phyloP scores from a whole-genome alignment of 2,329 filamentous ascomycete genomes.

The Pleoardoris graminearum region DNA sequence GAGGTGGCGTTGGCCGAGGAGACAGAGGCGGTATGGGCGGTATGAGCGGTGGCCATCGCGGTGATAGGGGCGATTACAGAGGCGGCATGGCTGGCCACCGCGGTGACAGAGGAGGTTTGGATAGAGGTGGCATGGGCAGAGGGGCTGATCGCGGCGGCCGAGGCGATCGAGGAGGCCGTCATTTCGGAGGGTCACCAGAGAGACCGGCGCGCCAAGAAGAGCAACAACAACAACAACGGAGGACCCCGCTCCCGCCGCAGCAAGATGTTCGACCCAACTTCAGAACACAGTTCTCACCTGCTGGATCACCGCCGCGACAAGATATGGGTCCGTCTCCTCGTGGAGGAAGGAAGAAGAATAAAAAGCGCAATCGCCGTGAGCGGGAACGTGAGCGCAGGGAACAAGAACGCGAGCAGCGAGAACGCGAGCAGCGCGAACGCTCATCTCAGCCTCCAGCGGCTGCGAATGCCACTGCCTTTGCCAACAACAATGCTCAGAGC shows the following conservation, averaged over 20 bases:
- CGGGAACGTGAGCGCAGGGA: constrained; percentile 3
- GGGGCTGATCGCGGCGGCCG: constrained; percentile 8
- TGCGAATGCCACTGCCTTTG: constrained; percentile 18
- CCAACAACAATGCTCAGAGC: constrained; percentile 14
- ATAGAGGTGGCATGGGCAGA: not conserved
- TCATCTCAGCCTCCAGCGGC: constrained; percentile 23
- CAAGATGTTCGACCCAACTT: constrained; percentile 16
- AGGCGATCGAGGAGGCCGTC: constrained; percentile 20
- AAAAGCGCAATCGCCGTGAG: constrained; percentile 33
- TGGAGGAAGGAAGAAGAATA: constrained; percentile 35
- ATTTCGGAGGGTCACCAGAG: constrained; percentile 28
- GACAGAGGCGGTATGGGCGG: constrained; percentile 18
- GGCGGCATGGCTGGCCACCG: constrained; percentile 29
- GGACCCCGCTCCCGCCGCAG: constrained; percentile 16
- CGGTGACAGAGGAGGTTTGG: constrained; percentile 24
- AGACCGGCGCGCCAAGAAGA: constrained; percentile 31
- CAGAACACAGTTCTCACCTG: constrained; percentile 22
- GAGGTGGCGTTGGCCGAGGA: constrained; percentile 32
- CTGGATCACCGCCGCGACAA: constrained; percentile 33
- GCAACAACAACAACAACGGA: constrained; percentile 27
- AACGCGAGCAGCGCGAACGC: constrained; percentile 12
- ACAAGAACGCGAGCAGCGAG: constrained; percentile 2
- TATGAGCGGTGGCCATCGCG: constrained; percentile 17
- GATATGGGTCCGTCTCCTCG: constrained; percentile 26
- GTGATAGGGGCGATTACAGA: constrained; percentile 23